Percentiles rank a stretch among this genome's conserved stretches.
These are phyloP conservation scores for Paramecium sonneborni DNA, from an alignment of 73 alveolate genomes.

Conservation along the genomic window DNA sequence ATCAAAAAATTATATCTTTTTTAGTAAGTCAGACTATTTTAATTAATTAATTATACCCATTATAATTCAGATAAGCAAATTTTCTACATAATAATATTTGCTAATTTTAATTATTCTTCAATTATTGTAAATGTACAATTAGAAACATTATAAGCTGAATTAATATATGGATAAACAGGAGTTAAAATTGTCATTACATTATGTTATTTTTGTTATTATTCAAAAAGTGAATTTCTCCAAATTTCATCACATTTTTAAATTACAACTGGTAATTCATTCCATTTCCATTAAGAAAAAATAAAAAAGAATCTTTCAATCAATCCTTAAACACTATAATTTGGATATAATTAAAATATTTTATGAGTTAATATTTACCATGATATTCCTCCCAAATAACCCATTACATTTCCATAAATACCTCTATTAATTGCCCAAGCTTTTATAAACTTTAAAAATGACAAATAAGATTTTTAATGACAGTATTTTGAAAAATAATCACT, in stretches of 20 bases:
- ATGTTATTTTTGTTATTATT: slow-evolving; percentile 57
- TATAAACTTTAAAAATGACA: slow-evolving; percentile 84
- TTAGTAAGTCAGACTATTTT: slow-evolving; percentile 75
- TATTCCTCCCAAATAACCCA: slow-evolving; percentile 97
- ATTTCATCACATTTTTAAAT: slow-evolving; percentile 82
- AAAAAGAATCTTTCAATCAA: slow-evolving; percentile 90
- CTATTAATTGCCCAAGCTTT: slow-evolving; percentile 97
- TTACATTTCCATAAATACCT: slow-evolving; percentile 92
- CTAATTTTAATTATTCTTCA: slow-evolving; percentile 83
- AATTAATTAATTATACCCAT: slow-evolving; percentile 67
- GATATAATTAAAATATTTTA: slow-evolving; percentile 85
- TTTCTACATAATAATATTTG: slow-evolving; percentile 73
- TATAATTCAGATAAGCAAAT: slow-evolving; percentile 68
- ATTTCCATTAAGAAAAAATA: slow-evolving; percentile 86
- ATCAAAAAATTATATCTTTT: slow-evolving; percentile 83
- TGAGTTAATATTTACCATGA: slow-evolving; percentile 96
- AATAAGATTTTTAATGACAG: slow-evolving; percentile 77
- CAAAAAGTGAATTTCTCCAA: slow-evolving; percentile 65
- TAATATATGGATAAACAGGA: slow-evolving; percentile 96
- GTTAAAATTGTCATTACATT: slow-evolving; percentile 88
- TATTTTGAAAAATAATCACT: slow-evolving; percentile 81
- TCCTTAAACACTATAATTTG: slow-evolving; percentile 83
- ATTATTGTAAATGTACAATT: slow-evolving; percentile 82
- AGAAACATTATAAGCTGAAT: slow-evolving; percentile 90
- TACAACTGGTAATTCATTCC: slow-evolving; percentile 91